Base-by-base conservation (phyloP, 2,329 filamentous ascomycete species). In the Trichoderma sp. region DNA sequence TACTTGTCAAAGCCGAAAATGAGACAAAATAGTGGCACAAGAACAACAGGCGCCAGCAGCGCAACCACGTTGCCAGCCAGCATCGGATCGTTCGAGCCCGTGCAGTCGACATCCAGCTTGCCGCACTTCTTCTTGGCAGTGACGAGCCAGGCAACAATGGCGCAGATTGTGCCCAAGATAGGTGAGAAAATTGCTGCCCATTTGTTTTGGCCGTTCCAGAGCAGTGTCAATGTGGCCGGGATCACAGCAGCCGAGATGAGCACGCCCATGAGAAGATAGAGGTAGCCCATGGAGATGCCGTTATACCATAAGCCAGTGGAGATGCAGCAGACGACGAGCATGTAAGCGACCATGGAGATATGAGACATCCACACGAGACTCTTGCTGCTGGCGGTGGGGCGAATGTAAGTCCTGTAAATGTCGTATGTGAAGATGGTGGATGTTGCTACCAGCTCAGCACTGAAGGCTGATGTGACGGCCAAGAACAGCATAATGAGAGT, bases 241-340 rank as follows among this genome's bases (percentile, higher is more conserved):
- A 98, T 88, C 4, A 97, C 95, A 3, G 94, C 95, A 0, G 93
- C 91, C 0, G 93, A 95, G 81, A 98, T 97, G 80, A 98, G 94
- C 68, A 95, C 93, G 8, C 95, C 95, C 95, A 98, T 98, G 81
- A 97, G 90, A 1, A 97, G 86, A 81, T 97, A 97, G 3, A 97
- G 87, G 80, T 95, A 97, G 12, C 95, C 95, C 94, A 98, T 97
- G 12, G 91, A 93, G 76, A 98, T 93, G 24, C 93, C 92, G 2
- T 90, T 91, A 77, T 93, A 93, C 82, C 87, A 91, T 0, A 97
- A 89, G 0, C 93, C 94, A 0, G 94, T 94, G 0, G 92, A 92
- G 83, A 97, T 94, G 1, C 87, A 89, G 16, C 94, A 94, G 86
- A 97, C 96, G 79, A 93, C 88, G 24, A 95, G 79, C 0, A 94